Percentiles rank a stretch among this genome's conserved stretches.
Conservation (phyloP, 768 basidiomycete species). For the Pulveroboletus sp. region DNA sequence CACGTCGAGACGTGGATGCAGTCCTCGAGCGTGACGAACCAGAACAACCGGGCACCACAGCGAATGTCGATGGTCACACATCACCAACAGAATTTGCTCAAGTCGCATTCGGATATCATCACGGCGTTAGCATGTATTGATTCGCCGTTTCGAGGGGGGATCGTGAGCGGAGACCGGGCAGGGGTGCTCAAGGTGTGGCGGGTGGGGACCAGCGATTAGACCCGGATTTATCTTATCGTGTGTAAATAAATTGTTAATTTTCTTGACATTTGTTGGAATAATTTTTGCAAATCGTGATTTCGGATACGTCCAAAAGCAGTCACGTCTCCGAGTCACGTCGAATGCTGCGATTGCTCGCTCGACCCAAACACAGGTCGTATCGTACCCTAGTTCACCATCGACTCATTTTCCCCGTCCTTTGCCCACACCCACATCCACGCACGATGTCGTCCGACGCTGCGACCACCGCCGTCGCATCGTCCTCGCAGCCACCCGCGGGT, state of each 20-base stretch:
- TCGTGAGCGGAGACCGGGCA: conserved; percentile 86
- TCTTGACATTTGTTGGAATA: background rate
- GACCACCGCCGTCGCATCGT: conserved; percentile 40
- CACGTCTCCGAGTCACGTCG: conserved; percentile 13
- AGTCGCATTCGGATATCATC: conserved; percentile 86
- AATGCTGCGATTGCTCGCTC: conserved; percentile 35
- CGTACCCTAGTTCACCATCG: conserved; percentile 20
- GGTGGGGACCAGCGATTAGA: conserved; percentile 49
- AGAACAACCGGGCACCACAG: conserved; percentile 65
- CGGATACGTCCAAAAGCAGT: conserved; percentile 23
- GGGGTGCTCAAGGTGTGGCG: conserved; percentile 92
- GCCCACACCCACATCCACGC: conserved; percentile 11
- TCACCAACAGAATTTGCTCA: conserved; percentile 79
- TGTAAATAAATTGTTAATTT: background rate
- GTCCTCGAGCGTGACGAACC: conserved; percentile 38
- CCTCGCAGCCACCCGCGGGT: conserved; percentile 46
- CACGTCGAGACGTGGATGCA: conserved; percentile 64
- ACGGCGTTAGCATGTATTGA: conserved; percentile 84
- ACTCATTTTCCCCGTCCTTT: background rate
- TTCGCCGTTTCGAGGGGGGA: conserved; percentile 86
- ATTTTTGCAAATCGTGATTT: background rate
- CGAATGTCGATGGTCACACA: conserved; percentile 74
- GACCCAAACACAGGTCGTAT: conserved; percentile 19
- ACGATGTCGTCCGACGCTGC: conserved; percentile 42
- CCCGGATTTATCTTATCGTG: background rate